A percentile compares a stretch with the other conserved stretches of the same genome.
Conservation (phyloP, 164 flowering plant species). For the Macadamia integrifolia region DNA sequence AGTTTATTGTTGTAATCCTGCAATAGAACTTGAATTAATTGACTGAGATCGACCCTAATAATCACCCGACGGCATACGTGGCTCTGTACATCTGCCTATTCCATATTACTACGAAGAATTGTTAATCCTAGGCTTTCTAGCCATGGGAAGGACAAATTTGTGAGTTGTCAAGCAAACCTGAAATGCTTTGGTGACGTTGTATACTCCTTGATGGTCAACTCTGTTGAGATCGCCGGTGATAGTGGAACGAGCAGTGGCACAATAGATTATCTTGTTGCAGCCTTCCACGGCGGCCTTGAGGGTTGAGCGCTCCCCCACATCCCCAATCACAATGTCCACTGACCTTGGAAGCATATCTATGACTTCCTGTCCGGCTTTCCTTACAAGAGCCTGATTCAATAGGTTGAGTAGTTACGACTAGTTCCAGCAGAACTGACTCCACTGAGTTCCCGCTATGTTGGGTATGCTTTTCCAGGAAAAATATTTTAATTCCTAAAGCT, state of each 20-base stretch:
- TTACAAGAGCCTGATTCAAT: constrained; percentile 67
- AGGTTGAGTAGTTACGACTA: too few relatives aligned
- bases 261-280: constrained; percentile 86
- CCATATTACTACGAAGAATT: not conserved
- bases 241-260: constrained; percentile 95
- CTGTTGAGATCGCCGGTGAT: constrained; percentile 88
- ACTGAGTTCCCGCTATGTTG: too few relatives aligned
- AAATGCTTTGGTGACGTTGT: constrained; percentile 79
- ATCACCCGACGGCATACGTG: not conserved
- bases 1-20: constrained; percentile 88
- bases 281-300: constrained; percentile 71
- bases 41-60: not conserved
- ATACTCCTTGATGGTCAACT: constrained; percentile 84
- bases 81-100: not conserved
- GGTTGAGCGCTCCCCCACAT: constrained; percentile 83
- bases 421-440: too few relatives aligned
- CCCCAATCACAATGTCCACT: constrained; percentile 81
- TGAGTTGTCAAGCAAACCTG: constrained; percentile 43
- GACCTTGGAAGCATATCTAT: constrained; percentile 83
- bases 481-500: too few relatives aligned
- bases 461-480: too few relatives aligned
- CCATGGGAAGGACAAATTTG: not conserved
- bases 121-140: not conserved
- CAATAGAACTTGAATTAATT: constrained; percentile 5
- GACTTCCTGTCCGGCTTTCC: constrained; percentile 63